Percentiles rank a stretch among this genome's conserved stretches.
Evolutionary conservation across 2,329 filamentous ascomycete genomes (phyloP).

Genomic region (Pestalotiopsis sp.): DNA sequence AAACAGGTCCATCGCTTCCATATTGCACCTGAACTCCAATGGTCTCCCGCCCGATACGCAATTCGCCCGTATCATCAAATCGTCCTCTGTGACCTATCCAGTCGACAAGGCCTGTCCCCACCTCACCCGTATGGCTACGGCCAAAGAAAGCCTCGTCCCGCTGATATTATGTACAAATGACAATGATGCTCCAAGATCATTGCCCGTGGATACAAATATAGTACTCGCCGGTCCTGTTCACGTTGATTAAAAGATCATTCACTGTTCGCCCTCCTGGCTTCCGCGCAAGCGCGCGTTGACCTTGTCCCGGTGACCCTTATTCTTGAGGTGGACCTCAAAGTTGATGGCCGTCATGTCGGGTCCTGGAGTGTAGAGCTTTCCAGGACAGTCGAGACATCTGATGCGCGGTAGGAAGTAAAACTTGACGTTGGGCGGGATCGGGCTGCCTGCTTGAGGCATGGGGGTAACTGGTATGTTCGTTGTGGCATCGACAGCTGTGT

Average conservation of each 20-base stretch:
- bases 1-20: not conserved
- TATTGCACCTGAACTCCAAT: not conserved
- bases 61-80: not conserved
- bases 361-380: conserved; percentile 90
- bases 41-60: not conserved
- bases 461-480: conserved; percentile 64
- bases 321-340: conserved; percentile 90
- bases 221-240: not conserved
- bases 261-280: not conserved
- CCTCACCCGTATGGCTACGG: not conserved
- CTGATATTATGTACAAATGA: not conserved
- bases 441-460: conserved; percentile 42
- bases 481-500: conserved; percentile 73
- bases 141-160: not conserved
- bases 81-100: not conserved
- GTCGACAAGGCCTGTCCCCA: not conserved
- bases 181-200: not conserved
- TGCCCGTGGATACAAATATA: not conserved
- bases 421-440: conserved; percentile 62
- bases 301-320: conserved; percentile 74
- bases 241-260: not conserved
- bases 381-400: conserved; percentile 86
- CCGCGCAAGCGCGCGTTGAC: conserved; percentile 46
- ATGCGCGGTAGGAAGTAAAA: conserved; percentile 88
- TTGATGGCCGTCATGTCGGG: conserved; percentile 83